Evolutionary conservation across 805 yeast genomes (phyloP).

Genomic region (Candida lessepsii): DNA sequence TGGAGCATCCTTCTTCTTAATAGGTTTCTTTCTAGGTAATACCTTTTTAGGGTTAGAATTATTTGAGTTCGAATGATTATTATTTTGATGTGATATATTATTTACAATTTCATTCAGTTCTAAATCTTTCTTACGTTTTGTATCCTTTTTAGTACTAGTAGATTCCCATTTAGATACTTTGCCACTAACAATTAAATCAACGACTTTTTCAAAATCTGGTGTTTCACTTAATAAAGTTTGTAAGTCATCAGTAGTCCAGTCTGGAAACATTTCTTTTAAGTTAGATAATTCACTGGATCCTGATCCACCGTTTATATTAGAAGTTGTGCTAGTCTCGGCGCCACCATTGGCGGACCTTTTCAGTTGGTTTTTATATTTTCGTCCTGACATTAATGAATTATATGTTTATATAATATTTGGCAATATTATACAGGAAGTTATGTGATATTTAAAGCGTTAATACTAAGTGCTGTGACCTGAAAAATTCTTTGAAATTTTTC

Average conservation of each 20-base stretch:
- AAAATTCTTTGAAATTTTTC: conserved; percentile 9
- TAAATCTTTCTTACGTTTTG: conserved; percentile 20
- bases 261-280: conserved; percentile 86
- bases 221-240: conserved; percentile 72
- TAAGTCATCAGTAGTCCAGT: conserved; percentile 88
- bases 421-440: conserved; percentile 5
- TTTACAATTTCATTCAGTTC: conserved; percentile 7
- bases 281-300: conserved; percentile 45
- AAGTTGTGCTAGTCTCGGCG: conserved; percentile 16
- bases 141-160: conserved; percentile 62
- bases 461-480: conserved; percentile 7
- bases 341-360: conserved; percentile 34
- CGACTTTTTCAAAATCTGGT: conserved; percentile 73
- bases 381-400: conserved; percentile 23
- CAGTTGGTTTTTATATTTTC: conserved; percentile 47
- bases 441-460: conserved; percentile 5
- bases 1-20: conserved; percentile 3
- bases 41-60: conserved; percentile 4
- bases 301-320: conserved; percentile 5
- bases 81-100: conserved; percentile 4
- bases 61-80: conserved; percentile 3
- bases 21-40: conserved; percentile 6
- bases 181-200: conserved; percentile 86
- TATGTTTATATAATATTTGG: conserved; percentile 2
- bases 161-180: conserved; percentile 93